Evolutionary conservation across 306 rosid species (phyloP).

Genomic region (Betula pendula): DNA sequence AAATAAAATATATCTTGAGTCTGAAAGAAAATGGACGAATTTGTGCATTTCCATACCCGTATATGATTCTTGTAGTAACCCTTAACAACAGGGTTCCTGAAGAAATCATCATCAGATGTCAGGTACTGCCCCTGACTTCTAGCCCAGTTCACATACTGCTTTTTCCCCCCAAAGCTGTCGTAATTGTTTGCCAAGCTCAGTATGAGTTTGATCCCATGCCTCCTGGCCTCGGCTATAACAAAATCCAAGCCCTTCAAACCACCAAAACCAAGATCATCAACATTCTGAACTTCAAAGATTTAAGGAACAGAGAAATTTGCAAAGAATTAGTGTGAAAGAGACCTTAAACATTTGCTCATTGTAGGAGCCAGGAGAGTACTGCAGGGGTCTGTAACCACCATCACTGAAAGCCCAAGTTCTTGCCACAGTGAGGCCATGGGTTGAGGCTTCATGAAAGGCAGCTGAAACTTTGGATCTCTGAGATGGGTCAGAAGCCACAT

Average conservation of each 20-base stretch:
- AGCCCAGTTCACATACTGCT: conserved; percentile 96
- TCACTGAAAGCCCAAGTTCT: conserved; percentile 99
- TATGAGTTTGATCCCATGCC: conserved; percentile 74
- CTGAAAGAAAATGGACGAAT: neutral
- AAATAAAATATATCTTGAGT: neutral
- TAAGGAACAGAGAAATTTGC: neutral
- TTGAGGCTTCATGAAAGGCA: conserved; percentile 65
- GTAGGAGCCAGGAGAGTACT: conserved; percentile 82
- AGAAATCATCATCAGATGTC: conserved; percentile 88
- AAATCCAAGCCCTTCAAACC: conserved; percentile 81
- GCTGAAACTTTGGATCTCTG: conserved; percentile 70
- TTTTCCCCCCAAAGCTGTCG: conserved; percentile 85
- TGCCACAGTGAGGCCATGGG: conserved; percentile 80
- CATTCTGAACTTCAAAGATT: neutral
- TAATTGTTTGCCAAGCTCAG: conserved; percentile 91
- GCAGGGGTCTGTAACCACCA: conserved; percentile 83
- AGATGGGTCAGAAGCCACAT: conserved; percentile 77
- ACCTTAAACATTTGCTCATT: conserved; percentile 86
- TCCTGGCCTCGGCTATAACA: conserved; percentile 82
- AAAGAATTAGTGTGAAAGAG: neutral
- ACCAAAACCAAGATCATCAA: neutral
- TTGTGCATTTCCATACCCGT: conserved; percentile 41
- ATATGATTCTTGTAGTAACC: conserved; percentile 82
- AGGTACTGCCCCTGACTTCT: conserved; percentile 74
- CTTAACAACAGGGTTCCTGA: conserved; percentile 66